A percentile compares a stretch with the other conserved stretches of the same genome.
These are phyloP conservation scores for Mortierella hygrophila DNA, from an alignment of 192 early-diverging fungal species.

Conservation along the genomic window DNA sequence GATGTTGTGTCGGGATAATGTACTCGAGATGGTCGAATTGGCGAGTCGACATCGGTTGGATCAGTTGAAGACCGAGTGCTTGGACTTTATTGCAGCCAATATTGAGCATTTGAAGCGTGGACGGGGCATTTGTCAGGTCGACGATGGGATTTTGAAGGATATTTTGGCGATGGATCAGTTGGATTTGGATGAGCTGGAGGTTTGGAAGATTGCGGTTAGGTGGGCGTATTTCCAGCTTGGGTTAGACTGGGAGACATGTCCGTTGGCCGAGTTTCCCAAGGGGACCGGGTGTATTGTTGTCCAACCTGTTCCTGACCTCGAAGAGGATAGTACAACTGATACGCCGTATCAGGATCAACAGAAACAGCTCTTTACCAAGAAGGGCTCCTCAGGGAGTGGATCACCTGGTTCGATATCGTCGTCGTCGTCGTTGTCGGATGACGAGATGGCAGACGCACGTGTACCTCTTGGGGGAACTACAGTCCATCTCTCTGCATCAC, in stretches of 20 bases:
- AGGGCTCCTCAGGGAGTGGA: neutral
- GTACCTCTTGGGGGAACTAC: neutral
- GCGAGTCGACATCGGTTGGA: slow-evolving; percentile 24
- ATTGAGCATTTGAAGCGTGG: slow-evolving; percentile 44
- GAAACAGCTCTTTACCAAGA: neutral
- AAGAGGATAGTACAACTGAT: neutral
- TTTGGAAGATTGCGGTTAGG: slow-evolving; percentile 53
- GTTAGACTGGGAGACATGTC: slow-evolving; percentile 43
- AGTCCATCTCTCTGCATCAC: neutral
- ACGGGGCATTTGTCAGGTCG: slow-evolving; percentile 30
- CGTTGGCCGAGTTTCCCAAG: slow-evolving; percentile 37
- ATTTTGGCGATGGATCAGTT: slow-evolving; percentile 51
- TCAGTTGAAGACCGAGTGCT: slow-evolving; percentile 36
- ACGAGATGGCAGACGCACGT: neutral
- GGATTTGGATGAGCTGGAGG: slow-evolving; percentile 53
- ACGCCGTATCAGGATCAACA: neutral
- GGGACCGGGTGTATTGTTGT: slow-evolving; percentile 42
- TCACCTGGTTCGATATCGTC: neutral
- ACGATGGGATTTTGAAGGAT: slow-evolving; percentile 40
- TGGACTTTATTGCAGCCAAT: slow-evolving; percentile 50
- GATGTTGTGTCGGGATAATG: slow-evolving; percentile 26
- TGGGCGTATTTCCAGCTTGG: slow-evolving; percentile 48
- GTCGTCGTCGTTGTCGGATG: slow-evolving; percentile 2
- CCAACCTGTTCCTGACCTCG: slow-evolving; percentile 7
- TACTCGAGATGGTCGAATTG: slow-evolving; percentile 32